Evolutionary conservation across 805 yeast species (phyloP), one percentile per base, ranked within the genome.

Genomic region (Yarrowia sp.): DNA sequence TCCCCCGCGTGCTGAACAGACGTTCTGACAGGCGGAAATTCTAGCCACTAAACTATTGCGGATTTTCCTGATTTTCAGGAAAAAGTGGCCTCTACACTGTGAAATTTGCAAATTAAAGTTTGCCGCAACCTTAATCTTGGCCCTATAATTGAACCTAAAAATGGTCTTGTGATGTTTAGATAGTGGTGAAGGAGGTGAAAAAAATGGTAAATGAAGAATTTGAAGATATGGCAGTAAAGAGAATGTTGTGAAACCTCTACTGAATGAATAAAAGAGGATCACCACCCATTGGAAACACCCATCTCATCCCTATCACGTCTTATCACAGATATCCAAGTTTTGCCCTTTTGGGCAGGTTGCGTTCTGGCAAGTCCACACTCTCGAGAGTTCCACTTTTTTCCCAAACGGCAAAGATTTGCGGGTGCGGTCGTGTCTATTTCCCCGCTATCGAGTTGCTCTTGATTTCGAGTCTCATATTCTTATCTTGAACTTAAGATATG

Each of bases 1-100:
- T 56, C 63, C 63, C 63, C 63, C 63, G 63, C 63, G 63, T 56
- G 63, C 63, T 56, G 63, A 26, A 26, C 36, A 22, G 16, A n/a
- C 11, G 58, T 53, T n/a, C 71, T 76, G 79, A 77, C 79, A 77
- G 78, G 78, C 79, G 79, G 78, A 73, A 73, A 77, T 77, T 77
- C 79, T 77, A 75, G 78, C 79, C 79, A 77, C 78, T 77, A 77
- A 77, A 77, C 79, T 77, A 77, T 77, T 75, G 65, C 65, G 65
- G 50, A 59, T 12, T 12, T 22, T 41, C 61, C 14, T 26, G 38
- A 2, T 8, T 19, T 41, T 26, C 15, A 1, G 35, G n/a, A 55
- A 56, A 56, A 41, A 2, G 26, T 56, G 19, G 38, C 48, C 40
- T 26, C 22, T n/a, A 11, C 48, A 26, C 19, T 8, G 46, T 41